These are phyloP conservation scores for Saitoella complicata DNA, from an alignment of 805 yeast species.

Conservation along the genomic window DNA sequence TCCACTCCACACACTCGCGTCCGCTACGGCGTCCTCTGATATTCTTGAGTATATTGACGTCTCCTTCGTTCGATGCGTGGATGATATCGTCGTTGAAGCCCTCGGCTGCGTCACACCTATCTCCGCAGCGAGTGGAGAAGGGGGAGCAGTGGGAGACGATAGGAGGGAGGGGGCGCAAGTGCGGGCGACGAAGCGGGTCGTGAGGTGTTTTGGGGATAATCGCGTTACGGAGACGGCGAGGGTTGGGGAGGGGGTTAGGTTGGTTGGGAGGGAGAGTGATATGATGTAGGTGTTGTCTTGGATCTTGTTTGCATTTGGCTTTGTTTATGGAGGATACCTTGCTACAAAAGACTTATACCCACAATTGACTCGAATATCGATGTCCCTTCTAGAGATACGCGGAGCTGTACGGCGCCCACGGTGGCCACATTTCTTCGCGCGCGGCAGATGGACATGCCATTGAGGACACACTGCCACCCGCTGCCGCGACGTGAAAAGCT, in stretches of 20 bases:
- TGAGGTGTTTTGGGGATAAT: slow-evolving; percentile 27
- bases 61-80: slow-evolving; percentile 66
- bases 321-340: not conserved
- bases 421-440: too few relatives aligned
- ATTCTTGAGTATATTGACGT: slow-evolving; percentile 51
- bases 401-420: too few relatives aligned
- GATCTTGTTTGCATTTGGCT: not conserved
- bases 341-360: too few relatives aligned
- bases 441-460: too few relatives aligned
- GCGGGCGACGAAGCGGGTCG: not conserved
- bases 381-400: too few relatives aligned
- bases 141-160: slow-evolving; percentile 52
- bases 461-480: too few relatives aligned
- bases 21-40: slow-evolving; percentile 26
- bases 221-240: slow-evolving; percentile 42
- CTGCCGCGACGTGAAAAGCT: too few relatives aligned
- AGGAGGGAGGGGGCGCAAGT: slow-evolving; percentile 15
- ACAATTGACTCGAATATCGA: too few relatives aligned
- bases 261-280: slow-evolving; percentile 65
- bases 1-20: slow-evolving; percentile 14
- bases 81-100: slow-evolving; percentile 47
- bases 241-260: slow-evolving; percentile 36
- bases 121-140: slow-evolving; percentile 42
- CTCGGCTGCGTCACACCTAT: slow-evolving; percentile 43
- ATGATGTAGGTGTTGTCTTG: slow-evolving; percentile 4